Evolutionary conservation across 75 land plant species (phyloP).

Genomic region (Ceratopteris richardii): DNA sequence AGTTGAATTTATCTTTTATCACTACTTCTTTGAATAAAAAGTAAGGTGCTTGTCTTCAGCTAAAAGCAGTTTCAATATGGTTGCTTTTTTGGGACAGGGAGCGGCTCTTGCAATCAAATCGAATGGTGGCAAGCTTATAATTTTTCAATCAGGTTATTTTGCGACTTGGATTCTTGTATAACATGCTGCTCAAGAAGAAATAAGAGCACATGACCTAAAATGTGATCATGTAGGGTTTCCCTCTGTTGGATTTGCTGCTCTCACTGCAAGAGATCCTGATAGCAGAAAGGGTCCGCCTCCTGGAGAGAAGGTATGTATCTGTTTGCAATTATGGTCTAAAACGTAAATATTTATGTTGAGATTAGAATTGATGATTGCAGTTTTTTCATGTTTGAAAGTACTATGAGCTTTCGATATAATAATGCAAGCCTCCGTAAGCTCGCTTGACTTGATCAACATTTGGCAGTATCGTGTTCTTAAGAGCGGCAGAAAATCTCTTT

Average conservation of each 20-base stretch:
- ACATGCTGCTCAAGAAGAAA: constrained; percentile 7
- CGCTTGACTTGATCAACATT: too few relatives aligned
- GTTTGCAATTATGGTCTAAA: not conserved
- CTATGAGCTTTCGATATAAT: too few relatives aligned
- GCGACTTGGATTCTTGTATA: not conserved
- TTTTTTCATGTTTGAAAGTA: too few relatives aligned
- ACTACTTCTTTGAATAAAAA: too few relatives aligned
- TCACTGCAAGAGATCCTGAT: constrained; percentile 86
- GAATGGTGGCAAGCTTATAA: constrained; percentile 85
- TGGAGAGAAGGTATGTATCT: constrained; percentile 55
- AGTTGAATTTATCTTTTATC: too few relatives aligned
- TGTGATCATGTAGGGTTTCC: constrained; percentile 54
- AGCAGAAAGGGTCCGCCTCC: constrained; percentile 53
- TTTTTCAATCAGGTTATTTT: constrained; percentile 80
- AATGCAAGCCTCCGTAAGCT: too few relatives aligned
- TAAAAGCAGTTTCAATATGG: too few relatives aligned
- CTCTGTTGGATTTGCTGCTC: constrained; percentile 77
- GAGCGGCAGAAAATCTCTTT: too few relatives aligned
- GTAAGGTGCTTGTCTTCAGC: too few relatives aligned
- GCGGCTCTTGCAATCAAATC: constrained; percentile 83
- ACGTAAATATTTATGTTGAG: not conserved
- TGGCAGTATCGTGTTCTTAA: too few relatives aligned
- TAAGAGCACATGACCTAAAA: too few relatives aligned
- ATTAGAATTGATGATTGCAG: too few relatives aligned
- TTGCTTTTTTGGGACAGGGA: constrained; percentile 38